Base-by-base conservation (phyloP, 176 grass and related monocot genomes). In the Aegilops speltoides region DNA sequence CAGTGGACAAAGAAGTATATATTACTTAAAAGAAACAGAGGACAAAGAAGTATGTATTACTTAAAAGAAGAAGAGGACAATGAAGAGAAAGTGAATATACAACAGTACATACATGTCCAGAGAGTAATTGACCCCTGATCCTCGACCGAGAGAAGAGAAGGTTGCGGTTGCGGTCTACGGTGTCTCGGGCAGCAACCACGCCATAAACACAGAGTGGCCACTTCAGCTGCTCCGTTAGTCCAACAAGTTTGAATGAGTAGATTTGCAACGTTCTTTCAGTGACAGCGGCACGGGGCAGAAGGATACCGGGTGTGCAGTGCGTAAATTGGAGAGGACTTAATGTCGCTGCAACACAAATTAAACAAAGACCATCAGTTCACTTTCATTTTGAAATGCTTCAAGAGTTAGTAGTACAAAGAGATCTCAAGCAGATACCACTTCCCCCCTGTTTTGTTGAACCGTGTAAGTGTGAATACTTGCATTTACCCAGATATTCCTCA, bases 401-500 rank as follows among this genome's bases (percentile, higher is more conserved):
- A 68, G 4, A n/a, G 73, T 22, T n/a, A 76, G 20, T 33, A 34
- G 4, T 77, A 37, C 60, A 25, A 61, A 76, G 60, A 48, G 24
- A 81, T 81, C 40, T 66, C 73, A 86, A 63, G 26, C 62, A 77
- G 74, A 29, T 68, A 33, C 37, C 76, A 78, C 23, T 52, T 65
- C 62, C 69, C 56, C 20, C 75, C 15, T n/a, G 68, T 80, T 84
- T 23, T 65, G 10, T 73, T 62, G 29, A 74, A 65, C 78, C 81
- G 22, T 36, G 46, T 54, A 79, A 79, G 25, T 57, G 31, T 66
- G 20, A 60, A 61, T 48, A 87, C 34, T 38, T 79, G 20, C 23
- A 48, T 68, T 85, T 89, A 46, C 60, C 17, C 60, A 74, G 67
- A 52, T 66, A 10, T 20, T 68, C 6, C 3, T 57, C 36, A 15